Base-by-base conservation (phyloP, 495 filamentous ascomycete species). In the Xylaria cubensis region DNA sequence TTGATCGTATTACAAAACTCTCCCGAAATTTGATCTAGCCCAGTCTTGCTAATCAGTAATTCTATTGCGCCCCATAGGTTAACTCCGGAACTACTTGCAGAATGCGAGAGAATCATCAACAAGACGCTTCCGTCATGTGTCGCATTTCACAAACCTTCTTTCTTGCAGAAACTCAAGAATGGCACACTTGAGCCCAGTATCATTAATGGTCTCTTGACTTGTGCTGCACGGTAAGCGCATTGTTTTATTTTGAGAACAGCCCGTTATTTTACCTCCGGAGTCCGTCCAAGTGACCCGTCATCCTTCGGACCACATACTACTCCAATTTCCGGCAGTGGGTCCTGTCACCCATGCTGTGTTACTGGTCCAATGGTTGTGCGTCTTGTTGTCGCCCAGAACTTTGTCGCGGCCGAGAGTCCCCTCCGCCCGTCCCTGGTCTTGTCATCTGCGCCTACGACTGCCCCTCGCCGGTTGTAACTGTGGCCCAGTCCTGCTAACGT, bases 131-230 rank as follows among this genome's bases (percentile, higher is more conserved):
- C 85, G 59, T 84, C 85, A 74, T 86, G 83, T 70, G 82, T 86
- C 50, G 85, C 84, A 58, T 86, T 86, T 75, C 85, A 86, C 78
- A 86, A 86, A 76, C 84, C 85, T 58, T 84, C 85, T 7, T 85
- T 85, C 67, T 67, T 86, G 46, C 82, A 84, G 75, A 84, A 86
- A 73, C 79, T 86, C 26, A 85, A 86, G 81, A 84, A 80, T 46
- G 75, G 76, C 8, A 78, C 79, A 19, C 81, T 86, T 64, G 84
- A 86, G 44, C 79, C 79, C 4, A 82, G 80, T 50, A 84, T 86
- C 72, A 80, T 86, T 42, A 85, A 85, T 62, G 84, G 83, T 17
- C 79, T 86, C 24, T 76, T 86, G 21, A 85, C 85, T 26, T 84
- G 80, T 4, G 85, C 83, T 55, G 84, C 85, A 56, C 80, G 85